These are phyloP conservation scores for Nadsonia fulvescens DNA, from an alignment of 805 yeast genomes.

Conservation along the genomic window DNA sequence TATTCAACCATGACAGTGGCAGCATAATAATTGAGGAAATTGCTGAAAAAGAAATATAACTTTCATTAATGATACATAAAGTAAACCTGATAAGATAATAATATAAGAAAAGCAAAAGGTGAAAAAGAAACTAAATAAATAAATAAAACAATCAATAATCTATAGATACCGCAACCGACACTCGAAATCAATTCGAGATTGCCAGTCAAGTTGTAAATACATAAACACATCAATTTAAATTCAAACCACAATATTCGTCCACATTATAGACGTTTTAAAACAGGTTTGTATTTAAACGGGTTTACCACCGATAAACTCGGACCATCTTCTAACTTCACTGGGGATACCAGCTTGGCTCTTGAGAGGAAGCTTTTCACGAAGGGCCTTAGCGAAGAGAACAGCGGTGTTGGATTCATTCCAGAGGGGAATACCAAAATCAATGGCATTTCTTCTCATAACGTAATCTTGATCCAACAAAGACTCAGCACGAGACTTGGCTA, in stretches of 20 bases:
- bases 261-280: too few species aligned
- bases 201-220: too few species aligned
- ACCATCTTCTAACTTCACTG: slow-evolving; percentile 83
- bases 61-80: too few species aligned
- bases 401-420: slow-evolving; percentile 96
- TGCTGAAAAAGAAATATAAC: too few species aligned
- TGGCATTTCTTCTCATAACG: slow-evolving; percentile 97
- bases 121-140: too few species aligned
- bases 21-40: too few species aligned
- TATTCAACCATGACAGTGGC: too few species aligned
- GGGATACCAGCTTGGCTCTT: slow-evolving; percentile 44
- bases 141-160: too few species aligned
- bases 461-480: slow-evolving; percentile 73
- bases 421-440: slow-evolving; percentile 90
- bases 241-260: slow-evolving; percentile 13
- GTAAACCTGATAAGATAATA: too few species aligned
- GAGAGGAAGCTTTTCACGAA: slow-evolving; percentile 37
- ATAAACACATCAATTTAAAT: slow-evolving; percentile 1
- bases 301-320: slow-evolving; percentile 89
- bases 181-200: too few species aligned
- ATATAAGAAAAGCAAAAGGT: too few species aligned
- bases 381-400: slow-evolving; percentile 54
- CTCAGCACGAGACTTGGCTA: slow-evolving; percentile 83
- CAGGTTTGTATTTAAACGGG: slow-evolving; percentile 37
- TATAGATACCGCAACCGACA: too few species aligned